Base-by-base conservation (phyloP, 148 eudicot species). In the Fagopyrum tataricum region DNA sequence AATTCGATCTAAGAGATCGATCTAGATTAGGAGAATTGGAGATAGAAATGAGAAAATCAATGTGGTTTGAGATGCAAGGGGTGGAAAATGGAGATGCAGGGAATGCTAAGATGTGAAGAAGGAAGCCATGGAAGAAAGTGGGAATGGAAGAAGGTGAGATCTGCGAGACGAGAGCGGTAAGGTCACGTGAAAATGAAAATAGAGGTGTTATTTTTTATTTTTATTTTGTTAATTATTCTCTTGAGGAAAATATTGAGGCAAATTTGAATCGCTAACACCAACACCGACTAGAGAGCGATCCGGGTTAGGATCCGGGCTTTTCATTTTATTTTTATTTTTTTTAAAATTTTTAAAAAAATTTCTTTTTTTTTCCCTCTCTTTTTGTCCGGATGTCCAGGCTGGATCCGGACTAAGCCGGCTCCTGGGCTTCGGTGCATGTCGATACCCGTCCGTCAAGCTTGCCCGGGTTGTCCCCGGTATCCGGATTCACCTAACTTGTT, bases 61-160 rank as follows among this genome's bases (percentile, higher is more conserved):
- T 59, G 66, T 3, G 66, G 62, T 7, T 56, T 18, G 2, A 56
- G 62, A 56, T 56, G 68, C 15, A 31, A 31, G 31, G 42, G 37
- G 43, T 7, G 9, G 37, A 31, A 0, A 31, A 31, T 31, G 37
- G 37, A 31, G 37, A 31, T 56, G 68, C 6, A 31, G 42, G 31
- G 42, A 62, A 18, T 7, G 9, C 62, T 11, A 62, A 10, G 66
- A 3, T 59, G 37, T n/a, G n/a, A 7, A 62, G 42, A 37, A n/a
- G 68, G 68, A 31, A 62, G 68, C 41, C 41, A 62, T 26, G 4
- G 68, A 42, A 14, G 67, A 13, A 26, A 62, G 15, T 62, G 40
- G 17, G 23, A 24, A 23, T 61, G 67, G 41, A 61, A 8, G 37
- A 62, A 61, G 67, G 26, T 61, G 49, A 61, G 67, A 61, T 61